A percentile compares a stretch with the other conserved stretches of the same genome.
phyloP scores from a whole-genome alignment of 2,329 filamentous ascomycete species.

The Ciborinia camelliae region DNA sequence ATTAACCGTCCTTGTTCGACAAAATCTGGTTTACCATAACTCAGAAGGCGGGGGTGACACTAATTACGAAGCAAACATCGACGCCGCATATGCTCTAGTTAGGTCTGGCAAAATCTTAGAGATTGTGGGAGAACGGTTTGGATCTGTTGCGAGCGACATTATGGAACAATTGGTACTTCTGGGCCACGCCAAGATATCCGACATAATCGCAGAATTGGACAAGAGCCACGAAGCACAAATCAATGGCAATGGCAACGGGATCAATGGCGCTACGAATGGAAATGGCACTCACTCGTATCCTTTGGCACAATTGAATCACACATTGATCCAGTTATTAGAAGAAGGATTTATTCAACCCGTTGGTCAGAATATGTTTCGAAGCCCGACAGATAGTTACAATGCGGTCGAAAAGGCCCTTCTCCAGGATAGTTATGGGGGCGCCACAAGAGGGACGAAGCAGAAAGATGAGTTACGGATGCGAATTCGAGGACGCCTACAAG shows the following conservation, averaged over 20 bases:
- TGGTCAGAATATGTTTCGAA: slow-evolving; percentile 53
- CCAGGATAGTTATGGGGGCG: slow-evolving; percentile 50
- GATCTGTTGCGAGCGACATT: slow-evolving; percentile 68
- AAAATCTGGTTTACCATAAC: slow-evolving; percentile 74
- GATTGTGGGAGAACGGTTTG: slow-evolving; percentile 69
- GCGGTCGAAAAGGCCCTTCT: slow-evolving; percentile 63
- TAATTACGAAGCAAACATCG: slow-evolving; percentile 80
- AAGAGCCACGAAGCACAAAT: slow-evolving; percentile 27
- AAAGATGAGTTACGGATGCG: slow-evolving; percentile 59
- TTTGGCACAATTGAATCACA: slow-evolving; percentile 42
- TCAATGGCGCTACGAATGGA: slow-evolving; percentile 27
- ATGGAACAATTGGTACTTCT: slow-evolving; percentile 71
- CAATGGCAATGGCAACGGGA: slow-evolving; percentile 36
- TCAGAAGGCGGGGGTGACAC: slow-evolving; percentile 56
- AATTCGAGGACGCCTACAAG: slow-evolving; percentile 51
- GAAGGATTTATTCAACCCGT: slow-evolving; percentile 67
- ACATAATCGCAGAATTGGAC: slow-evolving; percentile 63
- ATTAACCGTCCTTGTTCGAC: slow-evolving; percentile 80
- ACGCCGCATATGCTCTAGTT: slow-evolving; percentile 76
- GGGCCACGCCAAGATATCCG: slow-evolving; percentile 71
- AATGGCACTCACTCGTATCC: slow-evolving; percentile 18
- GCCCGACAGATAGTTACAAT: slow-evolving; percentile 56
- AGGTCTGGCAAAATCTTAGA: slow-evolving; percentile 79
- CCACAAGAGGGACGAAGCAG: slow-evolving; percentile 61
- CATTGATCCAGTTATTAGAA: slow-evolving; percentile 52